Conservation (phyloP, 2,329 filamentous ascomycete genomes). For the Colletotrichum theobromicola region DNA sequence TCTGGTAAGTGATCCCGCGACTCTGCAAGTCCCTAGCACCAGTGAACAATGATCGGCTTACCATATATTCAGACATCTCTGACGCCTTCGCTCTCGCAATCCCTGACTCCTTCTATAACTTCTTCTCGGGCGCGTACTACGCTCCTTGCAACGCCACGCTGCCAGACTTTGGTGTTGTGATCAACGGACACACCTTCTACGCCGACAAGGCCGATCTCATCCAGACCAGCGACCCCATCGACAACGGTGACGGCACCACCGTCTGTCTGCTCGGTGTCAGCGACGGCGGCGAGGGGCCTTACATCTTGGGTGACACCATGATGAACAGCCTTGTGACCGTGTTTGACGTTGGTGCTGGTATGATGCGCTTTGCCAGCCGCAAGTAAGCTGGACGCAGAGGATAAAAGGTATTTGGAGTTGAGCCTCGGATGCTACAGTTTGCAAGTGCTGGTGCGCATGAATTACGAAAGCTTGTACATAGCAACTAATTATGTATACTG, state of each 20-base stretch:
- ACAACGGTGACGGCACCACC: constrained; percentile 14
- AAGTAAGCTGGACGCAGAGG: neutral
- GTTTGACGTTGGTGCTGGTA: constrained; percentile 31
- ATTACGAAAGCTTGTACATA: neutral
- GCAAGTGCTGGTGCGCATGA: neutral
- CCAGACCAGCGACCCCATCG: constrained; percentile 25
- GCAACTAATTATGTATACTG: neutral
- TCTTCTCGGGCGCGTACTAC: constrained; percentile 19
- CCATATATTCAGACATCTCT: neutral
- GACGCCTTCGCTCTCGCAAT: neutral
- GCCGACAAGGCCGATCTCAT: constrained; percentile 30
- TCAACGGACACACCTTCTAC: constrained; percentile 28
- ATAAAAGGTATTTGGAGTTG: fast-evolving
- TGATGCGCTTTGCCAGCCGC: constrained; percentile 32
- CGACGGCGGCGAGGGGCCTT: constrained; percentile 24
- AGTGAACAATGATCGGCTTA: too few relatives aligned
- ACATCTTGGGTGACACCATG: constrained; percentile 31
- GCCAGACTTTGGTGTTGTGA: constrained; percentile 31
- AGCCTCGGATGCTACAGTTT: fast-evolving
- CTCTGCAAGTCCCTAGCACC: neutral
- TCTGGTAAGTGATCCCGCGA: neutral
- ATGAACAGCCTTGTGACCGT: constrained; percentile 34
- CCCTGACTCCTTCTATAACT: neutral
- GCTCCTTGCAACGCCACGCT: constrained; percentile 33
- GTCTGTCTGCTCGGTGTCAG: constrained; percentile 31